Conservation (phyloP, 345 rosid species). For the Triadica sebifera region DNA sequence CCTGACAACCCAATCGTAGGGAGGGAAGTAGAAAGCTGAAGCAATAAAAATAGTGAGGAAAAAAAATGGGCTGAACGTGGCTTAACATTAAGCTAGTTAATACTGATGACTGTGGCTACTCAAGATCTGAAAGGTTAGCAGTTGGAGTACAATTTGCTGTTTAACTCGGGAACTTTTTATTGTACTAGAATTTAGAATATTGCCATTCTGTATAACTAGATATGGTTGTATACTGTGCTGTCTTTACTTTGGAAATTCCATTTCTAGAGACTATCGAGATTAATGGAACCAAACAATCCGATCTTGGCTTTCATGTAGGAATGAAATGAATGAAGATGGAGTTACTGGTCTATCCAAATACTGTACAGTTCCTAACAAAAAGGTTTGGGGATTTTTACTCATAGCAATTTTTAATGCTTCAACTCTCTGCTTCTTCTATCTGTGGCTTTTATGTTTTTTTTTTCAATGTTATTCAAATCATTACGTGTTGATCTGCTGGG, state of each 20-base stretch:
- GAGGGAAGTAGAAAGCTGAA: too few species aligned
- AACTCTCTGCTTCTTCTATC: background rate
- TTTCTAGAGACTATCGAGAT: background rate
- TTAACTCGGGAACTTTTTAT: background rate
- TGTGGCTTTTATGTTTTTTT: too few species aligned
- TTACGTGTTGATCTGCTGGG: too few species aligned
- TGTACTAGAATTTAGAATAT: background rate
- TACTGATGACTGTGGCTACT: background rate
- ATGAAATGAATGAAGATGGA: constrained; percentile 20
- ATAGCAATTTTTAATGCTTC: background rate
- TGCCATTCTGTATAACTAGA: background rate
- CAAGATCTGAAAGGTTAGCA: background rate
- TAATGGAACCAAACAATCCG: background rate
- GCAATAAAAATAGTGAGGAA: too few species aligned
- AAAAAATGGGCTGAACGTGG: too few species aligned
- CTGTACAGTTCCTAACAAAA: constrained; percentile 11
- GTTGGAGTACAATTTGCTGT: background rate
- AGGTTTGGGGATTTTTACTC: too few species aligned
- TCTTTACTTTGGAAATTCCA: background rate
- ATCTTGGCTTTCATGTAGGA: constrained; percentile 25
- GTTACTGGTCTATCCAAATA: constrained; percentile 23
- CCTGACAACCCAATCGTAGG: too few species aligned
- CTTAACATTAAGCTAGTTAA: too few species aligned
- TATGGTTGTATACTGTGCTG: background rate
- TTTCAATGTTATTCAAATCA: too few species aligned